Evolutionary conservation across 768 basidiomycete genomes (phyloP).

Genomic region (Brasilioporus rufonigricans): DNA sequence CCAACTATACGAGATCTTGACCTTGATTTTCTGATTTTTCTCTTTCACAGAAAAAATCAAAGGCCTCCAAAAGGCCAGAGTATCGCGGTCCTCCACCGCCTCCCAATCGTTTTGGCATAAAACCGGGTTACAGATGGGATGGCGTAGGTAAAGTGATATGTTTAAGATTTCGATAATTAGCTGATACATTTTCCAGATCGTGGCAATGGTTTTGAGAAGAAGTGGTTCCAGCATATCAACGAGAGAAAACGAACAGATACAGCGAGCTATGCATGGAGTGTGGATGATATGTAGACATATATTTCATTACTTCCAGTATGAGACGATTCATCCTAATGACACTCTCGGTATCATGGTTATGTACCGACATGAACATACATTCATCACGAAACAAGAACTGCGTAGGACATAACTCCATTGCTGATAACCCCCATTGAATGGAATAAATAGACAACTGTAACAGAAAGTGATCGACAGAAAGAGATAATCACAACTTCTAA

Average conservation of each 20-base stretch:
- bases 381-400: slow-evolving; percentile 1
- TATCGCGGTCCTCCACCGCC: slow-evolving; percentile 87
- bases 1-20: not conserved
- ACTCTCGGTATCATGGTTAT: not conserved
- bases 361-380: not conserved
- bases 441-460: slow-evolving; percentile 22
- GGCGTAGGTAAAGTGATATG: slow-evolving; percentile 73
- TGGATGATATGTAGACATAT: slow-evolving; percentile 83
- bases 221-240: slow-evolving; percentile 82
- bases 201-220: slow-evolving; percentile 93
- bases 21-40: slow-evolving; percentile 1
- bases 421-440: slow-evolving; percentile 4
- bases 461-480: slow-evolving; percentile 1
- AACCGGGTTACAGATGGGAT: slow-evolving; percentile 97
- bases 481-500: slow-evolving; percentile 15
- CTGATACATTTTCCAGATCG: slow-evolving; percentile 55
- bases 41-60: slow-evolving; percentile 63
- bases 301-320: not conserved
- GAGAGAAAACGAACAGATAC: slow-evolving; percentile 63
- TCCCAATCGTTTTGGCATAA: slow-evolving; percentile 94
- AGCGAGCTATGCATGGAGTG: slow-evolving; percentile 83
- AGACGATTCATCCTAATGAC: not conserved
- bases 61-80: slow-evolving; percentile 78
- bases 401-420: not conserved
- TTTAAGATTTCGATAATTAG: not conserved